Conservation (phyloP, 805 yeast species). For the Yarrowia divulgata region DNA sequence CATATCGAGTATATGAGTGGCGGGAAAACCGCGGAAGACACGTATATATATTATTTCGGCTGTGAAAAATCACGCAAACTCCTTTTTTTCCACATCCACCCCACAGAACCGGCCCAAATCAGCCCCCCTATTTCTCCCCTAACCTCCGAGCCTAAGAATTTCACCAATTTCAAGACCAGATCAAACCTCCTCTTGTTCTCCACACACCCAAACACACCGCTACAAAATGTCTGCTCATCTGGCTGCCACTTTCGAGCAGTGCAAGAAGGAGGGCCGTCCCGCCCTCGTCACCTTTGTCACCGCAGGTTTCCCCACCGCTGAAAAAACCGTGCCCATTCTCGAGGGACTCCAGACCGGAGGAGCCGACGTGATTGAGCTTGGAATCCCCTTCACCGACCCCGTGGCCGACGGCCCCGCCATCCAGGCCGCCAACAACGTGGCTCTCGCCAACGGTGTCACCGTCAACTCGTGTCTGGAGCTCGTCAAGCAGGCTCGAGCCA, state of each 20-base stretch:
- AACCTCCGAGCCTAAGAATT: slow-evolving; percentile 37
- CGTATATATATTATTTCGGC: not conserved
- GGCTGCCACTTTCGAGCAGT: slow-evolving; percentile 65
- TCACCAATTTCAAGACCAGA: slow-evolving; percentile 15
- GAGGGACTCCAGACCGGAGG: slow-evolving; percentile 94
- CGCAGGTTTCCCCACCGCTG: slow-evolving; percentile 90
- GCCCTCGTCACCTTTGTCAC: slow-evolving; percentile 93
- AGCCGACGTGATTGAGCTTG: slow-evolving; percentile 91
- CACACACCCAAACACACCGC: slow-evolving; percentile 4
- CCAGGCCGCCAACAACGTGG: slow-evolving; percentile 79
- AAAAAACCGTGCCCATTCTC: slow-evolving; percentile 85
- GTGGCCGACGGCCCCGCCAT: slow-evolving; percentile 99
- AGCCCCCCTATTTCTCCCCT: slow-evolving; percentile 8
- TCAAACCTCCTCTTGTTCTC: slow-evolving; percentile 17
- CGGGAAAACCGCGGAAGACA: too few species aligned
- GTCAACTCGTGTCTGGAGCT: slow-evolving; percentile 72
- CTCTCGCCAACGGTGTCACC: slow-evolving; percentile 83
- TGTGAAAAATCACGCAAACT: not conserved
- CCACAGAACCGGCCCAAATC: not conserved
- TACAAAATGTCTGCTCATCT: slow-evolving; percentile 59
- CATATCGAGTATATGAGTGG: slow-evolving; percentile 8
- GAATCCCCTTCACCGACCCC: slow-evolving; percentile 97
- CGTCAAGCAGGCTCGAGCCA: slow-evolving; percentile 74
- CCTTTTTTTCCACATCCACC: not conserved
- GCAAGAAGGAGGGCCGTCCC: slow-evolving; percentile 72